Conservation (phyloP, 139 green algal species). For the Chlamydomonas sp. region DNA sequence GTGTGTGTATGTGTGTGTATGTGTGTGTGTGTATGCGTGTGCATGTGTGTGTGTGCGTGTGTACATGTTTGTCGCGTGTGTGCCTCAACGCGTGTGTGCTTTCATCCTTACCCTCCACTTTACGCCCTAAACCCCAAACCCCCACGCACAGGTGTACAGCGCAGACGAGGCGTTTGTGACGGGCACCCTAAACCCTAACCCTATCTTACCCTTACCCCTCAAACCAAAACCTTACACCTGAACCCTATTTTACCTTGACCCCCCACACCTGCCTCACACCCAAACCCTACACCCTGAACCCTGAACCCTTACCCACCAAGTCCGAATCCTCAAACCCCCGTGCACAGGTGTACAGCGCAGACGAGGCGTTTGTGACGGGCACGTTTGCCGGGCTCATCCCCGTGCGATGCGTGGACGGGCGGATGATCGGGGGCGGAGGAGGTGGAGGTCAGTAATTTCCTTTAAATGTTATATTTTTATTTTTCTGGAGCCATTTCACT, state of each 20-base stretch:
- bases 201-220: background rate
- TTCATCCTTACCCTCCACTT: too few relatives aligned
- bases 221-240: background rate
- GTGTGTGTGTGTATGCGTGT: too few relatives aligned
- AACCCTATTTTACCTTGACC: background rate
- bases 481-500: too few relatives aligned
- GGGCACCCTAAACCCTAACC: background rate
- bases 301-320: too few relatives aligned
- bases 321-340: background rate
- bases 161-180: background rate
- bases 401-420: constrained; percentile 55
- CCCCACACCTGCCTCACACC: background rate
- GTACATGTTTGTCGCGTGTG: too few relatives aligned
- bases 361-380: constrained; percentile 72
- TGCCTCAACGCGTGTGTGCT: too few relatives aligned
- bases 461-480: background rate
- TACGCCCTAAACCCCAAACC: background rate
- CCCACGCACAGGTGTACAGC: background rate
- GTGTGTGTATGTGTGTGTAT: too few relatives aligned
- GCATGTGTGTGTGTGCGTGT: too few relatives aligned
- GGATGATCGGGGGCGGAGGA: constrained; percentile 43
- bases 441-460: background rate
- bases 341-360: constrained; percentile 55
- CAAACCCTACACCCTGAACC: background rate
- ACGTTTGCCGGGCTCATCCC: constrained; percentile 67